These are phyloP conservation scores for Diaporthe longicolla DNA, from an alignment of 2,329 filamentous ascomycete genomes.

Conservation along the genomic window DNA sequence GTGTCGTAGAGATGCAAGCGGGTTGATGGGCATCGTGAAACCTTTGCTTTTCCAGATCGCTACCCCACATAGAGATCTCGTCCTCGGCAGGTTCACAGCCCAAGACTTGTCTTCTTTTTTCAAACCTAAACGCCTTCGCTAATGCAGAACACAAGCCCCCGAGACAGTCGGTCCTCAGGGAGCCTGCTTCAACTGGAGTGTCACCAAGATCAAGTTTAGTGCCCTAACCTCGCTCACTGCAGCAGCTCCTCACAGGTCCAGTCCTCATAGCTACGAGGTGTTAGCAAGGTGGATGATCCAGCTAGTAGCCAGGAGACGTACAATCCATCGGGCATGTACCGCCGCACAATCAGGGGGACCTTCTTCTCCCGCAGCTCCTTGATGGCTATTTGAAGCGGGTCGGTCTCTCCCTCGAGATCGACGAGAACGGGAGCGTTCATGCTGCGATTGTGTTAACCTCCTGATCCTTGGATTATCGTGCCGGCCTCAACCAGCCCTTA, in stretches of 20 bases:
- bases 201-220: slow-evolving; percentile 24
- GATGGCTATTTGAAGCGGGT: slow-evolving; percentile 96
- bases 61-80: background rate
- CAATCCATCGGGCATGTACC: slow-evolving; percentile 97
- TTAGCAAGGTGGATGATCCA: slow-evolving; percentile 16
- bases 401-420: slow-evolving; percentile 96
- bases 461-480: slow-evolving; percentile 3
- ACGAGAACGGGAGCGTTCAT: slow-evolving; percentile 98
- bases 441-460: slow-evolving; percentile 62
- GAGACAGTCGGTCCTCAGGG: slow-evolving; percentile 31
- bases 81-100: slow-evolving; percentile 16
- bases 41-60: slow-evolving; percentile 16
- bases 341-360: slow-evolving; percentile 93
- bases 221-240: slow-evolving; percentile 56
- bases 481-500: background rate
- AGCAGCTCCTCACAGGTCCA: slow-evolving; percentile 98
- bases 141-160: slow-evolving; percentile 46
- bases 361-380: slow-evolving; percentile 99
- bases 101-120: slow-evolving; percentile 35
- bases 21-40: background rate
- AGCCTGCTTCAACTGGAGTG: slow-evolving; percentile 27
- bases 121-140: slow-evolving; percentile 51
- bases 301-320: slow-evolving; percentile 64
- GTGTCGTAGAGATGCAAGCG: slow-evolving; percentile 5
- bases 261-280: slow-evolving; percentile 86